Base-by-base conservation (phyloP, 805 yeast species). In the Diddensiella transvaalensis region DNA sequence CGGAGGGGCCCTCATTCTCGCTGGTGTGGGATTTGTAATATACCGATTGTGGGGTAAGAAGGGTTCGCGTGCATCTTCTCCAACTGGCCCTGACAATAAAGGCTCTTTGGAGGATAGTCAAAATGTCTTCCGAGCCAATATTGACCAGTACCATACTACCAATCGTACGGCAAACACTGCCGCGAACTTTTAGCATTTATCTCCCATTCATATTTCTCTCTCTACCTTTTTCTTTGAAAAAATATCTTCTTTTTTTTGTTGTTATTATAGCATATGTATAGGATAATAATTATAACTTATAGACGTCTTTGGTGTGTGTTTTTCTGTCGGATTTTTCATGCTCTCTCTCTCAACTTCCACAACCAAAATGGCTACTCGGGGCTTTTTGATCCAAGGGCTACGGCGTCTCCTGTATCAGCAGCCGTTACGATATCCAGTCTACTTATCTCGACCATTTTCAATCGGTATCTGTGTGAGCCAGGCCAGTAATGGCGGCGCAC, bases 1-100 rank as follows among this genome's bases (percentile, higher is more conserved):
- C 11, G 87, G 87, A 45, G 80, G 82, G 0, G 86, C 90, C 0
- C 61, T 81, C n/a, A 64, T 73, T 2, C 48, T 71, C 36, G 71
- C 32, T 13, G 71, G 65, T 4, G 65, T 68, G n/a, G 65, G 63
- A 4, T 56, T 59, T 43, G 56, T 58, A 11, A 52, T 32, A 24
- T 57, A 43, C 44, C 37, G 59, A 30, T 21, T 54, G 13, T 49
- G 57, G 53, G 46, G 55, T 39, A 53, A 47, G 42, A 54, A 52
- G 44, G 38, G 32, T 39, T 40, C 42, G 47, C 32, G 32, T 13
- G 40, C 51, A 18, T 48, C 46, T 23, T 35, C 38, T 13, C 38
- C 38, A 6, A 42, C 35, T 18, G 64, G 41, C 52, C 64, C 39
- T 45, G 59, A 46, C 22, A 42, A 44, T 39, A 60, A 58, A 48